A percentile compares a stretch with the other conserved stretches of the same genome.
phyloP scores from a whole-genome alignment of 1,284 basidiomycete genomes.

The Moniliella sp. region DNA sequence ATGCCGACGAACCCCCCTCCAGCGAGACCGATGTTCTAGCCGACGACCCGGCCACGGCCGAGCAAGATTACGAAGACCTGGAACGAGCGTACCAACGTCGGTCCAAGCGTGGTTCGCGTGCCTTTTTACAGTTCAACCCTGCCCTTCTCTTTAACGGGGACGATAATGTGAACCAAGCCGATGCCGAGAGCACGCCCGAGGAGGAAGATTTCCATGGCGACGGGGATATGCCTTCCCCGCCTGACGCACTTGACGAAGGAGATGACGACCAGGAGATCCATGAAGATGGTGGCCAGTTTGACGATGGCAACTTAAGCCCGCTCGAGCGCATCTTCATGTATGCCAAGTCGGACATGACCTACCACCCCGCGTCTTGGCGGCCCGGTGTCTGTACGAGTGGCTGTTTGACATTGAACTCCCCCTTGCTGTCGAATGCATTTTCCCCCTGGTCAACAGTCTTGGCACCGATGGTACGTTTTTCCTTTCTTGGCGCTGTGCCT shows the following conservation, averaged over 20 bases:
- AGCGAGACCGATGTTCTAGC: no score
- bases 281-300: no score
- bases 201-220: slow-evolving; percentile 7
- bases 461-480: slow-evolving; percentile 55
- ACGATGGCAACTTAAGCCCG: slow-evolving; percentile 39
- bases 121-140: no score
- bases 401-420: slow-evolving; percentile 42
- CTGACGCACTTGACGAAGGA: not conserved
- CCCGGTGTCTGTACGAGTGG: slow-evolving; percentile 29
- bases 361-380: slow-evolving; percentile 50
- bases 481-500: not conserved
- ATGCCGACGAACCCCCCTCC: no score
- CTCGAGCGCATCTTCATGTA: slow-evolving; percentile 86
- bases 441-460: slow-evolving; percentile 65
- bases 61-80: no score
- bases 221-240: not conserved
- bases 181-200: slow-evolving; percentile 11
- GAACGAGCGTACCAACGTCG: no score
- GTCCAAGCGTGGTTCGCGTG: no score
- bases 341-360: slow-evolving; percentile 59
- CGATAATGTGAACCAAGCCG: no score
- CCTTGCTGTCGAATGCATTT: slow-evolving; percentile 79
- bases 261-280: slow-evolving; percentile 13
- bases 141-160: no score
- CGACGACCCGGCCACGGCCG: no score